Evolutionary conservation across 2,329 filamentous ascomycete species (phyloP).

Genomic region (Xylariaceae sp.): DNA sequence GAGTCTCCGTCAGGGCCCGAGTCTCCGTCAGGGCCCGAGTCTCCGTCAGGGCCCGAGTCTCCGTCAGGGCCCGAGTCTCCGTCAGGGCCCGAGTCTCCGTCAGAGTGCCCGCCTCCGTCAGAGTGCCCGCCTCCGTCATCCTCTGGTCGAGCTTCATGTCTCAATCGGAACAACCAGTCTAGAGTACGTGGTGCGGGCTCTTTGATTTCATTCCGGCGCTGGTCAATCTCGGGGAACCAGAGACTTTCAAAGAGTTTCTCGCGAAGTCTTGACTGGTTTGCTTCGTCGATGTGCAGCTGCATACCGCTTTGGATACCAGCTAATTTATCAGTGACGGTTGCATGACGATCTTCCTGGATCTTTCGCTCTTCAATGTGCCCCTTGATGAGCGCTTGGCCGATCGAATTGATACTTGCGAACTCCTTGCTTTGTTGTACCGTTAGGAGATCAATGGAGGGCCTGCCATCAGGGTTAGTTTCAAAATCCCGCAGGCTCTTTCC

Average conservation of each 20-base stretch:
- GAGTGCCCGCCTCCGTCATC: neutral
- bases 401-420: conserved; percentile 1
- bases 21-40: no score
- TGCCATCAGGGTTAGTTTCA: neutral
- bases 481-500: neutral
- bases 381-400: conserved; percentile 1
- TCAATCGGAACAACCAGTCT: conserved; percentile 5
- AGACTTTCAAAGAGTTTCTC: conserved; percentile 6
- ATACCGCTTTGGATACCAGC: neutral
- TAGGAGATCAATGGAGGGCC: neutral
- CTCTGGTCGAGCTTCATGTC: neutral
- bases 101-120: no score
- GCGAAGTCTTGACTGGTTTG: neutral
- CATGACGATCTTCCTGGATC: neutral
- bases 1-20: no score
- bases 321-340: neutral
- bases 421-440: conserved; percentile 3
- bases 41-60: no score
- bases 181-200: conserved; percentile 9
- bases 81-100: no score
- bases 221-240: conserved; percentile 11
- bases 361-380: neutral
- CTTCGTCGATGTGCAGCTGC: neutral
- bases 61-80: no score
- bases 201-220: conserved; percentile 9